Conservation (phyloP, 2,329 filamentous ascomycete species). For the Plectosphaerella plurivora region DNA sequence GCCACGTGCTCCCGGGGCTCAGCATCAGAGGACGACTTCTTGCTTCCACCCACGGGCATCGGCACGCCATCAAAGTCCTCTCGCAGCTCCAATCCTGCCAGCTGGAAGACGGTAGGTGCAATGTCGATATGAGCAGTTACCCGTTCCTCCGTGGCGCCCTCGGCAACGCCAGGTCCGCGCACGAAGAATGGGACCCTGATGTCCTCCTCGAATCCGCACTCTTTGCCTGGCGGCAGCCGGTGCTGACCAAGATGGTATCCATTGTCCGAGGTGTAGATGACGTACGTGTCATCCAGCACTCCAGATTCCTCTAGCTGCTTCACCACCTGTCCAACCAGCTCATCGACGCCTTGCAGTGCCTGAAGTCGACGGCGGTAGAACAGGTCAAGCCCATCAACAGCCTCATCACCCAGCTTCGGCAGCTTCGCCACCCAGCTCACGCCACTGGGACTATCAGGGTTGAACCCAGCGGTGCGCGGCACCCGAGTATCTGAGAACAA, state of each 20-base stretch:
- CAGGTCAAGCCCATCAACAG: constrained; percentile 42
- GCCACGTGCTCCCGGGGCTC: constrained; percentile 49
- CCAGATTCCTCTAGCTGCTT: constrained; percentile 39
- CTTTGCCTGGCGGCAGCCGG: constrained; percentile 52
- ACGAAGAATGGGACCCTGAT: constrained; percentile 54
- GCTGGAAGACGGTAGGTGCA: constrained; percentile 53
- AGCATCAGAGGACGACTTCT: background rate
- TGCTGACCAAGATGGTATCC: constrained; percentile 59
- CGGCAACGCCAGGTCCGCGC: constrained; percentile 47
- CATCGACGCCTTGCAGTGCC: constrained; percentile 50
- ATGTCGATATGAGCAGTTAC: constrained; percentile 61
- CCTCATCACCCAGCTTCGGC: constrained; percentile 30
- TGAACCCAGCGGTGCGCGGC: constrained; percentile 62
- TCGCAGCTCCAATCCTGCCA: constrained; percentile 34
- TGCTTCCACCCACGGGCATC: constrained; percentile 34
- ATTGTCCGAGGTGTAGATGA: constrained; percentile 57
- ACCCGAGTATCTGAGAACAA: constrained; percentile 57
- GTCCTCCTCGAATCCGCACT: constrained; percentile 55
- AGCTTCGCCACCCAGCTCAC: constrained; percentile 44
- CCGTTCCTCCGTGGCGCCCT: constrained; percentile 30
- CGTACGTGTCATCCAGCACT: constrained; percentile 58
- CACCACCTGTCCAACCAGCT: constrained; percentile 45
- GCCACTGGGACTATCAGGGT: constrained; percentile 46
- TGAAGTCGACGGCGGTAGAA: constrained; percentile 48
- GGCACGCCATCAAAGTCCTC: constrained; percentile 53